Percentiles rank a stretch among this genome's conserved stretches.
phyloP scores from a whole-genome alignment of 2,329 filamentous ascomycete genomes.

The Aquanectria penicillioides region DNA sequence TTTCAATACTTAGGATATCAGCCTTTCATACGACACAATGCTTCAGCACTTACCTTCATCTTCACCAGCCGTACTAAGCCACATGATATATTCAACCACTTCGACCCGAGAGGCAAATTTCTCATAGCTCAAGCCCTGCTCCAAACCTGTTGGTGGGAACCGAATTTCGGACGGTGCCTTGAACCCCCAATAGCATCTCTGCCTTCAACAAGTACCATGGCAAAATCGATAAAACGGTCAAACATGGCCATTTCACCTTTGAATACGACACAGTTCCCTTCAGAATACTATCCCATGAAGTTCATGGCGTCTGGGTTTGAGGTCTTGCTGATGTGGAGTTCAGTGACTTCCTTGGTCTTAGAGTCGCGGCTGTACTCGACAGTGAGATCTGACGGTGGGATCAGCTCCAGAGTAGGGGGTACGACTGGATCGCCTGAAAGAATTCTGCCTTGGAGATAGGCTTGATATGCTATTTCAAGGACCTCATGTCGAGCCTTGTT shows the following conservation, averaged over 20 bases:
- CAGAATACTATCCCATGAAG: conserved; percentile 35
- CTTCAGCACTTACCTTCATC: conserved; percentile 15
- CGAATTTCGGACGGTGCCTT: conserved; percentile 28
- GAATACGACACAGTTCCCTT: conserved; percentile 34
- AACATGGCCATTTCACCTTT: conserved; percentile 34
- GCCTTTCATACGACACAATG: neutral
- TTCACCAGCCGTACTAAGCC: conserved; percentile 22
- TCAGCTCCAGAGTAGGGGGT: conserved; percentile 23
- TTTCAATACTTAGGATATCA: neutral
- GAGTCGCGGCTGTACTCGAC: conserved; percentile 18
- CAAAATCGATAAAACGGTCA: conserved; percentile 30
- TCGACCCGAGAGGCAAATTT: conserved; percentile 38
- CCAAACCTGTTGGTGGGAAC: conserved; percentile 33
- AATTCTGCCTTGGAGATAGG: conserved; percentile 24
- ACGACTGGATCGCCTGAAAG: neutral
- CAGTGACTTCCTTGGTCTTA: conserved; percentile 9
- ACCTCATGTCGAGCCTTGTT: conserved; percentile 12
- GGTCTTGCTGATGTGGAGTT: conserved; percentile 23
- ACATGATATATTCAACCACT: conserved; percentile 40
- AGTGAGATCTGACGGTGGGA: conserved; percentile 25
- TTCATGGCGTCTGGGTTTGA: conserved; percentile 32
- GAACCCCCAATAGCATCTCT: conserved; percentile 18
- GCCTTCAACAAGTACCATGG: conserved; percentile 15
- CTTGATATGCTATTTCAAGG: conserved; percentile 27
- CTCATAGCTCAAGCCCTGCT: conserved; percentile 32